Percentiles rank a stretch among this genome's conserved stretches.
Evolutionary conservation across 495 filamentous ascomycete genomes (phyloP).

Genomic region (Haplographium delicatum): DNA sequence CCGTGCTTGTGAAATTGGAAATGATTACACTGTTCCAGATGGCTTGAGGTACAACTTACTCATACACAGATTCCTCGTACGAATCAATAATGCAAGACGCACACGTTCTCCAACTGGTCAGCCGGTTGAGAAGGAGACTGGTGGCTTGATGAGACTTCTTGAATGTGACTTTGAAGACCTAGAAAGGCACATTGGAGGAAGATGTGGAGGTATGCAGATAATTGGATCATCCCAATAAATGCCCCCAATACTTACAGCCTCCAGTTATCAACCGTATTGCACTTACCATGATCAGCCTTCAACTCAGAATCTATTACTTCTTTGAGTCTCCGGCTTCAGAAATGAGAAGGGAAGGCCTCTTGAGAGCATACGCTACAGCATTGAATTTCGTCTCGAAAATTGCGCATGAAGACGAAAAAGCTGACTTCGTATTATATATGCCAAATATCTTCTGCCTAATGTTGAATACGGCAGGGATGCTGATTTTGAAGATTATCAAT

Average conservation of each 20-base stretch:
- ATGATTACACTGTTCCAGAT: neutral
- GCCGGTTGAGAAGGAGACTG: neutral
- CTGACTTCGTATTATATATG: no score
- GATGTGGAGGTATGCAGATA: no score
- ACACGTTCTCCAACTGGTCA: neutral
- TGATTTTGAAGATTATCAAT: no score
- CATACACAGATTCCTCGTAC: neutral
- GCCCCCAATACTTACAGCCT: no score
- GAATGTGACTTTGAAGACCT: neutral
- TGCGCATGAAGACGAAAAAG: no score
- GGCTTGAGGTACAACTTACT: neutral
- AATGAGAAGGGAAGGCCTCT: neutral
- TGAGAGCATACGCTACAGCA: slow-evolving; percentile 4
- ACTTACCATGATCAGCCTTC: no score
- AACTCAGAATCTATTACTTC: slow-evolving; percentile 8
- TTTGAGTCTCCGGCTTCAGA: neutral
- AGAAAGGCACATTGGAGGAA: neutral
- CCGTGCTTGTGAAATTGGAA: neutral
- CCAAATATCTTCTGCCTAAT: no score
- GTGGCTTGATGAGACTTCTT: neutral
- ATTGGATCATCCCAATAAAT: no score
- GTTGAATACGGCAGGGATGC: no score
- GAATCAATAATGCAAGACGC: neutral
- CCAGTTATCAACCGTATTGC: no score
- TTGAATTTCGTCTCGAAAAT: neutral